phyloP scores from a whole-genome alignment of 169 alveolate genomes.

The Cryptosporidium canis region DNA sequence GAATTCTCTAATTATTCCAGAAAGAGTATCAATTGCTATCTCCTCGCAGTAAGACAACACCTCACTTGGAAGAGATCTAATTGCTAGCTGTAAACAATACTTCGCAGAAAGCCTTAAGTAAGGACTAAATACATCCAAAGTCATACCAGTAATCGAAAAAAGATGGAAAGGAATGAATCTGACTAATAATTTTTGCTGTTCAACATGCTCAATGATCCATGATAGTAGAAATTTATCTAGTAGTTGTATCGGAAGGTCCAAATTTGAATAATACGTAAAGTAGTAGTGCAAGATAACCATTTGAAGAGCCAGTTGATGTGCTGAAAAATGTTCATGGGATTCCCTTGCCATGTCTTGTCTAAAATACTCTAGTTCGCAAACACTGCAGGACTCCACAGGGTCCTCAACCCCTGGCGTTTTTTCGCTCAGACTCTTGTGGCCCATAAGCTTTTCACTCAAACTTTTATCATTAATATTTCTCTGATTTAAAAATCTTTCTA shows the following conservation, averaged over 20 bases:
- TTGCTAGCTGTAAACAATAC: conserved; percentile 59
- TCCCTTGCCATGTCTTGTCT: neutral
- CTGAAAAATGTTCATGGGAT: conserved; percentile 15
- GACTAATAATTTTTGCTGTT: neutral
- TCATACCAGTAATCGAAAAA: conserved; percentile 62
- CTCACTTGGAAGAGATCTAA: conserved; percentile 68
- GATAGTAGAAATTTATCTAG: conserved; percentile 45
- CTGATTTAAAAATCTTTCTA: conserved; percentile 37
- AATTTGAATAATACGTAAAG: conserved; percentile 48
- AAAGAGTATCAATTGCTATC: conserved; percentile 61
- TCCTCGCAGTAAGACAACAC: conserved; percentile 56
- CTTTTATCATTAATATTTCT: conserved; percentile 21
- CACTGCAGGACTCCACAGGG: neutral
- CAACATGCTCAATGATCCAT: conserved; percentile 49
- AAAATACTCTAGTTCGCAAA: neutral
- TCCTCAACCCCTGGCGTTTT: neutral
- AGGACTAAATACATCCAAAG: conserved; percentile 64
- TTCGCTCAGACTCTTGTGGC: neutral
- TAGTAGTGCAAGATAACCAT: conserved; percentile 62
- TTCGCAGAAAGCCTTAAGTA: conserved; percentile 58
- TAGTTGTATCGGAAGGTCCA: conserved; percentile 63
- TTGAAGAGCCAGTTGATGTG: conserved; percentile 53
- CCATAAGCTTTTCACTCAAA: neutral
- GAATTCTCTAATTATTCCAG: conserved; percentile 36
- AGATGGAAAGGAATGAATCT: conserved; percentile 68